Base-by-base conservation (phyloP, 1,139 yeast genomes). In the Taphrina deformans region DNA sequence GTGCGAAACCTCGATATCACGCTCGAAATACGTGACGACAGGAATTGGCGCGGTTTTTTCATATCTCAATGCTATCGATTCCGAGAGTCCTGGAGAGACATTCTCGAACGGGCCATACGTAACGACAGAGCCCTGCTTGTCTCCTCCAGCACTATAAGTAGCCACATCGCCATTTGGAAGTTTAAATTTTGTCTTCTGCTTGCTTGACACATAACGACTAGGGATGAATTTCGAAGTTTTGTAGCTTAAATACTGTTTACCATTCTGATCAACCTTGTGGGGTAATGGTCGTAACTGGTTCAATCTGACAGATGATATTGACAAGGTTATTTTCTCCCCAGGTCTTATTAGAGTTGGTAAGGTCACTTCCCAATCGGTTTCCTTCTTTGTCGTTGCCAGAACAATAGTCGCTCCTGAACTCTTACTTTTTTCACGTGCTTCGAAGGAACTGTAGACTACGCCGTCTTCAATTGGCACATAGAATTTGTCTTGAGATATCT, bases 1-100 rank as follows among this genome's bases (percentile, higher is more conserved):
- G 71, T 87, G 91, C 1, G 89, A 85, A 62, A 91, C 81, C 97
- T 98, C 92, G 58, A 89, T 76, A 56, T 89, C 88, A 74, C 98
- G 84, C 69, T 84, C 79, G 68, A 90, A 79, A 67, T 78, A 80
- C 69, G 82, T 79, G 12, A 85, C 88, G 69, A 82, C 82, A 14
- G 85, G 77, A 68, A 91, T 73, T 10, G 98, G 96, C 53, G 78
- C 74, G 71, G 87, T 85, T 75, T 84, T 89, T 65, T 83, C 84
- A 75, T 83, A 92, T 60, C 84, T 77, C 50, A 91, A 75, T 73
- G 87, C 75, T 16, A 84, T 82, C 23, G 77, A 67, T 16, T 26
- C 72, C 45, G 78, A 70, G 0, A 84, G 74, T 70, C 79, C 82
- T 1, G 92, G 82, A n/a, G 73, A 75, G 33, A 83, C 73, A 58